These are phyloP conservation scores for Blastomyces parvus DNA, from an alignment of 2,329 filamentous ascomycete genomes.

Conservation along the genomic window DNA sequence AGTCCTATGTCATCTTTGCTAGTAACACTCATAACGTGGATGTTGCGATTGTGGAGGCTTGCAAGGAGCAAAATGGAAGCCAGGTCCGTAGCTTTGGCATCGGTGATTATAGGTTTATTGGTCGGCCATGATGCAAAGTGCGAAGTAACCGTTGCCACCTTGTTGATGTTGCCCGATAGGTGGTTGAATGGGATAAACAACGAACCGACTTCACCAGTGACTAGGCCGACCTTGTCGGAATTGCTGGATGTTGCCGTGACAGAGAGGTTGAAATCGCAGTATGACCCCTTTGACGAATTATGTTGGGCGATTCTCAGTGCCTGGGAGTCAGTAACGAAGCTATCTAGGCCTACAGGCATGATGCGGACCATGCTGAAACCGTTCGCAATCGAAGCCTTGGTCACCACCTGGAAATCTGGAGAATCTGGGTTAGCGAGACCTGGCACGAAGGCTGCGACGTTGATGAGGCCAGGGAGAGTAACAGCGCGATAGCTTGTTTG, in stretches of 20 bases:
- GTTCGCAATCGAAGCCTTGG: slow-evolving; percentile 61
- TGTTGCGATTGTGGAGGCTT: slow-evolving; percentile 65
- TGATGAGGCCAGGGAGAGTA: slow-evolving; percentile 64
- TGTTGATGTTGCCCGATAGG: slow-evolving; percentile 72
- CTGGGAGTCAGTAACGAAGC: slow-evolving; percentile 61
- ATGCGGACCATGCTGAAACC: slow-evolving; percentile 74
- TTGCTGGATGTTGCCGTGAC: slow-evolving; percentile 65
- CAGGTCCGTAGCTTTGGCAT: slow-evolving; percentile 69
- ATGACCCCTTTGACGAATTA: slow-evolving; percentile 57
- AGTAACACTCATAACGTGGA: slow-evolving; percentile 73
- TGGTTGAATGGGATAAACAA: slow-evolving; percentile 77
- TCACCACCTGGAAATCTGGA: slow-evolving; percentile 59
- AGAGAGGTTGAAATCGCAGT: slow-evolving; percentile 73
- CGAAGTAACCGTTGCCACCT: slow-evolving; percentile 66
- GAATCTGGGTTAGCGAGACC: slow-evolving; percentile 57
- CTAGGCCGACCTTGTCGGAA: slow-evolving; percentile 62
- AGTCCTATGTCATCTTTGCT: slow-evolving; percentile 69
- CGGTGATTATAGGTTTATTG: slow-evolving; percentile 71
- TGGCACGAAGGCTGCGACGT: slow-evolving; percentile 70
- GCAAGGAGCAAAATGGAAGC: slow-evolving; percentile 71
- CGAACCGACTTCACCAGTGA: slow-evolving; percentile 65
- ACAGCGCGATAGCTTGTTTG: slow-evolving; percentile 79
- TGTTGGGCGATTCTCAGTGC: slow-evolving; percentile 63
- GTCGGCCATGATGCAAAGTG: slow-evolving; percentile 71
- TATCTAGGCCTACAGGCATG: slow-evolving; percentile 65